Conservation (phyloP, 1,284 basidiomycete species). For the Sporisorium scitamineum region DNA sequence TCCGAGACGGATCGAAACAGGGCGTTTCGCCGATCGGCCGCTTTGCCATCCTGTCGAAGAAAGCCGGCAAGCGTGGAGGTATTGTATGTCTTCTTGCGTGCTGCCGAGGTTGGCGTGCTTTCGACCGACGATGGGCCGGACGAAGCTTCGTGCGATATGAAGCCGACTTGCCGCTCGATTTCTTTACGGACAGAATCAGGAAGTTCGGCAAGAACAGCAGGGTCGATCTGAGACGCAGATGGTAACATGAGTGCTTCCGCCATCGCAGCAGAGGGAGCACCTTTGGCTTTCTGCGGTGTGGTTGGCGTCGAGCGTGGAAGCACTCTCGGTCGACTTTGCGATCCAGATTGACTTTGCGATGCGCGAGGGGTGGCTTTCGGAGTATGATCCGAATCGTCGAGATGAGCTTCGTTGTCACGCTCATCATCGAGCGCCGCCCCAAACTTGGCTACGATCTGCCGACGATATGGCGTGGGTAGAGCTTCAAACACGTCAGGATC, state of each 20-base stretch:
- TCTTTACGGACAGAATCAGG: conserved; percentile 59
- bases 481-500: conserved; percentile 52
- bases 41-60: conserved; percentile 8
- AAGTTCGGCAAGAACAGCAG: conserved; percentile 59
- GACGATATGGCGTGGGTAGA: conserved; percentile 52
- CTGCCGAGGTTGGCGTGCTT: conserved; percentile 29
- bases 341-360: conserved; percentile 9
- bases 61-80: conserved; percentile 21
- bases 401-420: neutral
- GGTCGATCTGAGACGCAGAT: conserved; percentile 64
- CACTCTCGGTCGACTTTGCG: conserved; percentile 24
- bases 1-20: conserved; percentile 40
- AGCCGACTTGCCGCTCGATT: conserved; percentile 50
- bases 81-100: conserved; percentile 21
- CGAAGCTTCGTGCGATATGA: conserved; percentile 15
- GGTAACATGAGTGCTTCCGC: conserved; percentile 50
- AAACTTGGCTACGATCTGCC: conserved; percentile 48
- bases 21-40: conserved; percentile 3
- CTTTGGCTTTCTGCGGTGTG: conserved; percentile 44
- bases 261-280: conserved; percentile 25
- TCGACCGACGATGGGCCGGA: conserved; percentile 26
- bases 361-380: conserved; percentile 1
- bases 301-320: conserved; percentile 40
- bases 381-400: neutral
- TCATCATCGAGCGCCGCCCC: neutral